Evolutionary conservation across 169 alveolate species (phyloP).

Genomic region (Plasmodium relictum): DNA sequence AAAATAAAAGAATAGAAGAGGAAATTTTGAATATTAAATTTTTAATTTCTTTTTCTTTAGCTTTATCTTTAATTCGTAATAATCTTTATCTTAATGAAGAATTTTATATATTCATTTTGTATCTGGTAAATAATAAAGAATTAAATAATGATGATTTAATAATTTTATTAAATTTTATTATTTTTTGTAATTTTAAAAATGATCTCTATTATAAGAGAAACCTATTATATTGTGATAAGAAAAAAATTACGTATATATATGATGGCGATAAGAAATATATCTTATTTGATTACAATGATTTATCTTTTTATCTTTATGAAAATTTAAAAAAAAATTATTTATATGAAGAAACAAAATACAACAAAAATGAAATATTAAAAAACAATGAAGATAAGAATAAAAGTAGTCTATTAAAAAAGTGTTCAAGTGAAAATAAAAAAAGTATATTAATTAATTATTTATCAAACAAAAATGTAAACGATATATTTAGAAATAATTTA

Average conservation of each 20-base stretch:
- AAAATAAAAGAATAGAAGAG: constrained; percentile 6
- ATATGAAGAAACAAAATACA: background rate
- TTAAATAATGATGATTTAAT: constrained; percentile 24
- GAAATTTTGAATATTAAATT: constrained; percentile 13
- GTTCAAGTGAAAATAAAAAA: background rate
- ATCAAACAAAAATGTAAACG: background rate
- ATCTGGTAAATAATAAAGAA: constrained; percentile 18
- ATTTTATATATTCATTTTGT: constrained; percentile 45
- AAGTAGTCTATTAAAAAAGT: background rate
- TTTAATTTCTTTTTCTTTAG: constrained; percentile 48
- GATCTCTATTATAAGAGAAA: constrained; percentile 19
- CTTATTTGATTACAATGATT: background rate
- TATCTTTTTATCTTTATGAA: constrained; percentile 19
- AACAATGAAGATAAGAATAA: background rate
- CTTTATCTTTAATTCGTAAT: constrained; percentile 33
- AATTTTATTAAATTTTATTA: constrained; percentile 19
- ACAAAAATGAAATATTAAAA: background rate
- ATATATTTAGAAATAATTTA: background rate
- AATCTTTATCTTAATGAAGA: constrained; percentile 38
- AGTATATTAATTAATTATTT: background rate
- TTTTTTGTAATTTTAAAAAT: constrained; percentile 33
- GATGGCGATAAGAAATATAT: constrained; percentile 3
- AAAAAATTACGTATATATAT: background rate
- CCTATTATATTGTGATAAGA: constrained; percentile 12
- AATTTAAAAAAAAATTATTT: constrained; percentile 32